Percentiles rank a stretch among this genome's conserved stretches.
These are phyloP conservation scores for Suillus ampliporus DNA, from an alignment of 768 basidiomycete genomes.

Conservation along the genomic window DNA sequence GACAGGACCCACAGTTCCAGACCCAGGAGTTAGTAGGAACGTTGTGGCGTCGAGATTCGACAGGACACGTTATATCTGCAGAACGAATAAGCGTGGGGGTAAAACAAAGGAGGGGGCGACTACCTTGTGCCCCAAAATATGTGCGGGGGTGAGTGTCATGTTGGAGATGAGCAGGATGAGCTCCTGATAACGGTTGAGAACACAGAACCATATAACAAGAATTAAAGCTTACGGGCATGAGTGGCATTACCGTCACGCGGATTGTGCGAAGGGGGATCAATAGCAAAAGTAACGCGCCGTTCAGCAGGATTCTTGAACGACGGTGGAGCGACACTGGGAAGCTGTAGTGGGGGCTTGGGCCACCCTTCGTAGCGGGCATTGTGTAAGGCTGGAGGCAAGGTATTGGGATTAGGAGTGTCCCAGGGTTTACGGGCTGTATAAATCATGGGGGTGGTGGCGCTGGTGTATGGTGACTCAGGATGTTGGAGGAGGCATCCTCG, in stretches of 20 bases:
- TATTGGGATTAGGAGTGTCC: neutral
- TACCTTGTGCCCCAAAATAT: neutral
- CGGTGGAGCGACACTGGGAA: neutral
- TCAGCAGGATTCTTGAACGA: neutral
- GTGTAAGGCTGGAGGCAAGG: neutral
- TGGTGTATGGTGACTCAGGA: neutral
- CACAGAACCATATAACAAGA: neutral
- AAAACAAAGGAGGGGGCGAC: no score
- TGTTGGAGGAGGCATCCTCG: neutral
- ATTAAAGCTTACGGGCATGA: neutral
- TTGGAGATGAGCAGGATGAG: no score
- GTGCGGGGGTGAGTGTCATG: no score
- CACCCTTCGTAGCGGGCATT: conserved; percentile 9
- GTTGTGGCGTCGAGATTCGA: neutral
- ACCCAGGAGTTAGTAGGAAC: neutral
- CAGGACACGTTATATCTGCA: neutral
- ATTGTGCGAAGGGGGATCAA: neutral
- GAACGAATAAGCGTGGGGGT: neutral
- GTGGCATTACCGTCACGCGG: neutral
- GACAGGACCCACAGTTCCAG: neutral
- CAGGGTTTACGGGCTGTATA: neutral
- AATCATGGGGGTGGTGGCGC: neutral
- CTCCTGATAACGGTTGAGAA: neutral
- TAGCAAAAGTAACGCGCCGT: neutral
- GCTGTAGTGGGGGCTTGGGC: neutral